phyloP scores from a whole-genome alignment of 2,329 filamentous ascomycete species.

The Pseudogymnoascus verrucosus region DNA sequence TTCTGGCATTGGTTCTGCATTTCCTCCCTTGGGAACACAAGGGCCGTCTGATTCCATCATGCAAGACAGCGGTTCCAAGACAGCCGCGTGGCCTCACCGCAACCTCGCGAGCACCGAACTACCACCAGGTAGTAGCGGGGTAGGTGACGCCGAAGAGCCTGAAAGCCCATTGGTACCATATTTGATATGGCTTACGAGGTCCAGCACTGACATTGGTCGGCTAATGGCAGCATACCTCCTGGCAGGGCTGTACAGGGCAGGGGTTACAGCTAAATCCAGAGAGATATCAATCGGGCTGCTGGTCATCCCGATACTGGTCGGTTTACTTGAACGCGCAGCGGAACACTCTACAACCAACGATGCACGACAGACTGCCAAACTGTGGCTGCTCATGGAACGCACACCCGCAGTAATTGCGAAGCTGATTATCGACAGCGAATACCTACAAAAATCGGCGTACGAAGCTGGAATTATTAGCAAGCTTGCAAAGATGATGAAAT shows the following conservation, averaged over 20 bases:
- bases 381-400: constrained; percentile 54
- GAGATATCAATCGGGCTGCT: constrained; percentile 58
- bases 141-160: constrained; percentile 44
- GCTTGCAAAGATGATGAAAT: constrained; percentile 56
- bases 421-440: constrained; percentile 68
- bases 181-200: constrained; percentile 58
- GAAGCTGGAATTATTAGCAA: constrained; percentile 58
- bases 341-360: constrained; percentile 33
- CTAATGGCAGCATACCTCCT: constrained; percentile 63
- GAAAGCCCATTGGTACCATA: constrained; percentile 68
- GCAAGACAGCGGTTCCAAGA: constrained; percentile 17
- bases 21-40: constrained; percentile 4
- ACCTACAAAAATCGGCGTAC: constrained; percentile 73
- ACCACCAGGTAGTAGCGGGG: constrained; percentile 13
- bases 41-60: constrained; percentile 7
- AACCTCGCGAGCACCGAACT: background rate
- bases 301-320: constrained; percentile 61
- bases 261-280: constrained; percentile 55
- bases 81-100: constrained; percentile 16
- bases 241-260: constrained; percentile 60
- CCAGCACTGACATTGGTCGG: constrained; percentile 48
- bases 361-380: constrained; percentile 31
- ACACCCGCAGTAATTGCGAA: constrained; percentile 70
- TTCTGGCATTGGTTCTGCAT: constrained; percentile 27
- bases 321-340: constrained; percentile 47